Percentiles rank a stretch among this genome's conserved stretches.
Conservation (phyloP, 495 filamentous ascomycete species). For the Podospora comata region DNA sequence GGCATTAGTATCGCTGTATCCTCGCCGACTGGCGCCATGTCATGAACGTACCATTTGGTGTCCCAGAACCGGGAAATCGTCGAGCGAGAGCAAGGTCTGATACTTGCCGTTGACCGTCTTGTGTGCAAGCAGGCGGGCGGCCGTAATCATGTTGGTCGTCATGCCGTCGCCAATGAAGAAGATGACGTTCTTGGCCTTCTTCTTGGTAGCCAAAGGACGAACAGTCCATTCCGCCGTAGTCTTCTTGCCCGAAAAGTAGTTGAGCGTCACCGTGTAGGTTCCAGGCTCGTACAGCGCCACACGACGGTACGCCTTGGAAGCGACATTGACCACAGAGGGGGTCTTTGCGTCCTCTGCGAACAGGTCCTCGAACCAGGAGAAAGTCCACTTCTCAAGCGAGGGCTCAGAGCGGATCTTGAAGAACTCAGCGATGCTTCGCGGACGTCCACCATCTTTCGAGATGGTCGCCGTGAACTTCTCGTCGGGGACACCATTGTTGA, state of each 20-base stretch:
- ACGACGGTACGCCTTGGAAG: constrained; percentile 64
- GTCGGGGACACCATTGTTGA: constrained; percentile 56
- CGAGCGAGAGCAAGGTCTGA: constrained; percentile 61
- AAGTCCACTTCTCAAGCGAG: constrained; percentile 65
- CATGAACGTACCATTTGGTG: constrained; percentile 54
- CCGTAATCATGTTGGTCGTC: constrained; percentile 74
- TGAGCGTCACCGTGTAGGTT: constrained; percentile 66
- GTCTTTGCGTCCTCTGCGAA: constrained; percentile 63
- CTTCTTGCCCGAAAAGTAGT: constrained; percentile 60
- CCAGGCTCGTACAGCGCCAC: constrained; percentile 67
- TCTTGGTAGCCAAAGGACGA: constrained; percentile 57
- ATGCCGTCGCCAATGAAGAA: constrained; percentile 77
- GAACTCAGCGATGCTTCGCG: constrained; percentile 53
- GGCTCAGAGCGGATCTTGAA: constrained; percentile 57
- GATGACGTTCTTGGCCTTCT: constrained; percentile 74
- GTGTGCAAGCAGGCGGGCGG: constrained; percentile 70
- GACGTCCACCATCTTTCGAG: constrained; percentile 50
- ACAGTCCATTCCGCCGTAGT: constrained; percentile 69
- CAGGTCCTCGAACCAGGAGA: constrained; percentile 69
- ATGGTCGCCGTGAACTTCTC: constrained; percentile 67
- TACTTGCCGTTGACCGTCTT: constrained; percentile 73
- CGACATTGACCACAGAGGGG: constrained; percentile 66
- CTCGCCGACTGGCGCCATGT: background rate
- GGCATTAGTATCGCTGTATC: background rate
- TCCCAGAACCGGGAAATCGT: constrained; percentile 68